Percentiles rank a stretch among this genome's conserved stretches.
phyloP scores from a whole-genome alignment of 805 yeast species.

The Sporopachydermia lactativora region DNA sequence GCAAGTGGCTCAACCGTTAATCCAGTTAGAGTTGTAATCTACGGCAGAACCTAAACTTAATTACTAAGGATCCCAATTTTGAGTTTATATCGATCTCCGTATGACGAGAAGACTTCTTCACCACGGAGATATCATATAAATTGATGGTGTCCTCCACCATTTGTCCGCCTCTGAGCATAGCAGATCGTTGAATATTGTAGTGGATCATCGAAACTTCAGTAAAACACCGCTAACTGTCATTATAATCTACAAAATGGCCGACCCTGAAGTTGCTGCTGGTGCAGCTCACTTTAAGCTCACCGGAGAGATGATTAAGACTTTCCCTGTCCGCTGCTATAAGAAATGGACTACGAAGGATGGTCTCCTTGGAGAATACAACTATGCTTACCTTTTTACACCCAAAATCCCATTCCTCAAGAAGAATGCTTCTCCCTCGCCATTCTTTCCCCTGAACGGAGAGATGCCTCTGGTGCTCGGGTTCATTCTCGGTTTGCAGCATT shows the following conservation, averaged over 20 bases:
- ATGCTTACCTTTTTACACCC: conserved; percentile 53
- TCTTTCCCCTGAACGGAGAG: conserved; percentile 54
- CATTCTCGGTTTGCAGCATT: conserved; percentile 56
- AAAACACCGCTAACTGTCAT: too few relatives aligned
- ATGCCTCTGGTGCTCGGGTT: conserved; percentile 56
- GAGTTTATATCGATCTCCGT: too few relatives aligned
- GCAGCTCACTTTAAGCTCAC: not conserved
- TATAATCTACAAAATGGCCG: not conserved
- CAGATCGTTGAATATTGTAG: too few relatives aligned
- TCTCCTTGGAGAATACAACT: conserved; percentile 58
- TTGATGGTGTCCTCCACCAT: too few relatives aligned
- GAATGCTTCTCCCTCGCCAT: conserved; percentile 43
- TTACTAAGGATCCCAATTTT: too few relatives aligned
- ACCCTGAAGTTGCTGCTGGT: not conserved
- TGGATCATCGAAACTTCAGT: too few relatives aligned
- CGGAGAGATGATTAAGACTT: not conserved
- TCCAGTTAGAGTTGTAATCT: too few relatives aligned
- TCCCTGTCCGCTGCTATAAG: not conserved
- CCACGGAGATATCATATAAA: too few relatives aligned
- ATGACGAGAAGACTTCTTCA: too few relatives aligned
- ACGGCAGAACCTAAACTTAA: too few relatives aligned
- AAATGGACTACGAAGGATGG: conserved; percentile 15
- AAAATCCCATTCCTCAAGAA: conserved; percentile 41
- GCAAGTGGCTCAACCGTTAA: too few relatives aligned
- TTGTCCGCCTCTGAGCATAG: too few relatives aligned